Conservation (phyloP, 257 asterid species). For the Cordia subcordata region DNA sequence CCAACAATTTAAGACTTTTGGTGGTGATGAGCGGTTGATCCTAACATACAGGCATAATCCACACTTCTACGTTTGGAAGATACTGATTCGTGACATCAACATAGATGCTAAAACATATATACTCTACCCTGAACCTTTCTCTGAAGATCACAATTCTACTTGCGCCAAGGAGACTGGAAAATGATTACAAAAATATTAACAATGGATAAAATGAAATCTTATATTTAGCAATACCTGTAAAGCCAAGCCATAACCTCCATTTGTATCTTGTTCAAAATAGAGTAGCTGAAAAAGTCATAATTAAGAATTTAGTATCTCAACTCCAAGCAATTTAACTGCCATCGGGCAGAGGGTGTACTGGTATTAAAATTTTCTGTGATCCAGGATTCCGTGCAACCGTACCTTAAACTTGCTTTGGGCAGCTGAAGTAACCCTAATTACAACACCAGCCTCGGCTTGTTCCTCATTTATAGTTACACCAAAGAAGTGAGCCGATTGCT, state of each 20-base stretch:
- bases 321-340: background rate
- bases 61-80: too few species aligned
- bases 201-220: background rate
- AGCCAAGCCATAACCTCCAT: conserved; percentile 96
- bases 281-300: conserved; percentile 48
- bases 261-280: conserved; percentile 86
- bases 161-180: background rate
- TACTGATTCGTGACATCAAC: too few species aligned
- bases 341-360: too few species aligned
- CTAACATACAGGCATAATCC: too few species aligned
- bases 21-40: too few species aligned
- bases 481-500: conserved; percentile 94
- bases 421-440: conserved; percentile 91
- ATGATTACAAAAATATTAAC: background rate
- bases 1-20: too few species aligned
- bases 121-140: too few species aligned
- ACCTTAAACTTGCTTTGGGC: conserved; percentile 99
- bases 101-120: too few species aligned
- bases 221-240: conserved; percentile 59
- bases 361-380: background rate
- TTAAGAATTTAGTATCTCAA: conserved; percentile 17
- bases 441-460: conserved; percentile 89
- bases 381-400: conserved; percentile 1
- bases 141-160: too few species aligned
- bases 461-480: conserved; percentile 94